phyloP scores from a whole-genome alignment of 331 rosid genomes.

The Quercus lobata region DNA sequence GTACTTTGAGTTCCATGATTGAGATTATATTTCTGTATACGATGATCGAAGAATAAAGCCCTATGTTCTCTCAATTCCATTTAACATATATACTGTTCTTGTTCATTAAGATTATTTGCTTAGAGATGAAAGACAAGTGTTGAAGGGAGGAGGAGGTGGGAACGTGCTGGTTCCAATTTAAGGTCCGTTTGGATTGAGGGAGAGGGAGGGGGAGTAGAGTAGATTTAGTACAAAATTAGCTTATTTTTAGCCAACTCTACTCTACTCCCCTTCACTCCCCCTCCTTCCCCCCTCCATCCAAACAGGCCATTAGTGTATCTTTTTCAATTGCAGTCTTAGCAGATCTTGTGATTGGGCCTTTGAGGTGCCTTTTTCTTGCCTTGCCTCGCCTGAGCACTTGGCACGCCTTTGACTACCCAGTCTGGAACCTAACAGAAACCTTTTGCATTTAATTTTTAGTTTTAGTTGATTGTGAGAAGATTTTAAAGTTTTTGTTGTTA shows the following conservation, averaged over 20 bases:
- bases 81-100: background rate
- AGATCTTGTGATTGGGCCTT: background rate
- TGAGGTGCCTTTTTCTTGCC: background rate
- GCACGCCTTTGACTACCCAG: too few species aligned
- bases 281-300: too few species aligned
- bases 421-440: background rate
- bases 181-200: too few species aligned
- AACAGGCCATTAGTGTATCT: too few species aligned
- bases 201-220: too few species aligned
- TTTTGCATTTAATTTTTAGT: background rate
- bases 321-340: background rate
- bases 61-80: background rate
- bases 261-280: too few species aligned
- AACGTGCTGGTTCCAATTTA: background rate
- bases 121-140: background rate
- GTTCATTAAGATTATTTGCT: background rate
- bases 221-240: too few species aligned
- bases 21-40: background rate
- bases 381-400: too few species aligned
- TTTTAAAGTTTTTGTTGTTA: background rate
- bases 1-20: background rate
- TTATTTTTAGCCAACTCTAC: too few species aligned
- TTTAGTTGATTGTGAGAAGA: background rate
- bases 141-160: background rate
- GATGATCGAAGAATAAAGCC: background rate